Conservation (phyloP, 176 grass and related monocot genomes). For the Oryza meridionalis region DNA sequence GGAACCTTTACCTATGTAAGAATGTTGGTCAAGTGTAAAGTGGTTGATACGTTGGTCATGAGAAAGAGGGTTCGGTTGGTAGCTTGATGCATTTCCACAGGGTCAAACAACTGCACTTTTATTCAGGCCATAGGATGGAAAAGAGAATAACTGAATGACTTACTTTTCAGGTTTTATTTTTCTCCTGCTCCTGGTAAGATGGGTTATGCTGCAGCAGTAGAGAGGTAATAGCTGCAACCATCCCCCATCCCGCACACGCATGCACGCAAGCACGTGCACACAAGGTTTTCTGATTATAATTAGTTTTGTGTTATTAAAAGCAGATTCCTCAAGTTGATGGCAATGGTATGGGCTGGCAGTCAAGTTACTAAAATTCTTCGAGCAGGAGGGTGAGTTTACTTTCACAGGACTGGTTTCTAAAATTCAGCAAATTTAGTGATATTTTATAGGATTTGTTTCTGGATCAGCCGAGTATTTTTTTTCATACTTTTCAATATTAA, state of each 20-base stretch:
- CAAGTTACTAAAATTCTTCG: slow-evolving; percentile 93
- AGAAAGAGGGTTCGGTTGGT: slow-evolving; percentile 2
- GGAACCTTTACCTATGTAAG: slow-evolving; percentile 11
- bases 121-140: background rate
- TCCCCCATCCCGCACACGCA: background rate
- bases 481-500: background rate
- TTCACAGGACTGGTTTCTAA: background rate
- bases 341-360: slow-evolving; percentile 96
- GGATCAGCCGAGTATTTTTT: background rate
- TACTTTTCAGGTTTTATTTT: slow-evolving; percentile 84
- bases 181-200: slow-evolving; percentile 83
- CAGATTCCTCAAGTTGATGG: slow-evolving; percentile 94
- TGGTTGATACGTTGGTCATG: background rate
- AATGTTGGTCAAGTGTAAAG: slow-evolving; percentile 7
- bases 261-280: background rate
- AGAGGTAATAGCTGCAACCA: slow-evolving; percentile 59
- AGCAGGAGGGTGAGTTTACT: slow-evolving; percentile 72
- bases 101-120: background rate
- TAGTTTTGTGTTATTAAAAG: slow-evolving; percentile 21
- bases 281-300: background rate
- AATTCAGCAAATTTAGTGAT: slow-evolving; percentile 15
- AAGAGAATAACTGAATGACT: slow-evolving; percentile 9
- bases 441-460: background rate
- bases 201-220: slow-evolving; percentile 79
- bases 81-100: background rate